These are phyloP conservation scores for Oryza meridionalis DNA, from an alignment of 176 grass and related monocot species.

Conservation along the genomic window DNA sequence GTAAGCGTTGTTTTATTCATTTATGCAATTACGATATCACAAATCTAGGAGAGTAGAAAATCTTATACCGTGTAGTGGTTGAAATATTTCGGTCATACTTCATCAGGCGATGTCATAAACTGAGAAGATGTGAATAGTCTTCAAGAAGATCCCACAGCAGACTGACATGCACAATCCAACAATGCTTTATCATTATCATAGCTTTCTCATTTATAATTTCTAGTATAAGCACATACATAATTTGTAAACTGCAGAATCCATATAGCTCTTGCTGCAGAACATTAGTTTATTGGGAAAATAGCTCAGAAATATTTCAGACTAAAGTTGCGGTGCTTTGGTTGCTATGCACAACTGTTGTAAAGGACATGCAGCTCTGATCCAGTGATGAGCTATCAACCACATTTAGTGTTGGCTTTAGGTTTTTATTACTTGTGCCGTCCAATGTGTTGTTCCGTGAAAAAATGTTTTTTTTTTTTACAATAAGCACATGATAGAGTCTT, in stretches of 20 bases:
- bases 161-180: not conserved
- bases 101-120: conserved; percentile 2
- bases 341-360: not conserved
- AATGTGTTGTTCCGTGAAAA: not conserved
- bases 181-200: not conserved
- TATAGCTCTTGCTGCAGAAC: not conserved
- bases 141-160: not conserved
- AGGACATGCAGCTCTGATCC: not conserved
- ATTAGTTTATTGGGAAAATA: not conserved
- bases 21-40: conserved; percentile 36
- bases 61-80: conserved; percentile 7
- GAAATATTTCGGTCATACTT: not conserved
- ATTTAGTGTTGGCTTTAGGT: not conserved
- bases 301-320: not conserved
- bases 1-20: conserved; percentile 16
- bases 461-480: too few relatives aligned
- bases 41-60: conserved; percentile 19
- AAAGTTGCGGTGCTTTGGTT: not conserved
- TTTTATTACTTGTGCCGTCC: not conserved
- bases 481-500: too few relatives aligned
- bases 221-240: conserved; percentile 15
- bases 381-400: not conserved
- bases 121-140: conserved; percentile 25
- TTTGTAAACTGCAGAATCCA: conserved; percentile 18
- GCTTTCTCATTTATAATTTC: conserved; percentile 23